Evolutionary conservation across 2,329 filamentous ascomycete genomes (phyloP).

Genomic region (Fusarium lateritium): DNA sequence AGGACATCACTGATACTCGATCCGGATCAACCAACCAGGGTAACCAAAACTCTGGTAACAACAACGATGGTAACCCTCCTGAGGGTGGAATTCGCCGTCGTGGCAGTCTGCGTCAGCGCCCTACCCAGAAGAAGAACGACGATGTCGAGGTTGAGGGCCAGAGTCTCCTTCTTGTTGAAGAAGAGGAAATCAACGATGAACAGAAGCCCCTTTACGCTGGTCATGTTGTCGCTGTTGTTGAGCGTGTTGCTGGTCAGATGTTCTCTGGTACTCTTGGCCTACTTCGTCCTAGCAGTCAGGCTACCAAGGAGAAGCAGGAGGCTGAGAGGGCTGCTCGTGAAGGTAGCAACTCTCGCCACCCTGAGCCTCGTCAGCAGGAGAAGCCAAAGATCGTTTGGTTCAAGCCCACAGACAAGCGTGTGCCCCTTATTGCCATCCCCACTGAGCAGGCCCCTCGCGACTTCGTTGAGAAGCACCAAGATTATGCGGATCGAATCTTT

Average conservation of each 20-base stretch:
- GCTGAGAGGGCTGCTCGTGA: conserved; percentile 94
- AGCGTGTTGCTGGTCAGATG: conserved; percentile 98
- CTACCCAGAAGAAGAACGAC: conserved; percentile 99
- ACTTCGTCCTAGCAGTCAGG: conserved; percentile 95
- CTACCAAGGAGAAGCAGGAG: conserved; percentile 99
- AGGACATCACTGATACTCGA: conserved; percentile 95
- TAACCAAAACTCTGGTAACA: conserved; percentile 73
- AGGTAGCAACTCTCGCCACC: conserved; percentile 77
- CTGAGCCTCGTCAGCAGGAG: conserved; percentile 86
- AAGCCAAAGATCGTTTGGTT: conserved; percentile 99
- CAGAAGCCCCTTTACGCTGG: conserved; percentile 98
- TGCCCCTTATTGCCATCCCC: conserved; percentile 96
- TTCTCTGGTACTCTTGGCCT: conserved; percentile 97
- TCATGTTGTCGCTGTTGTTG: conserved; percentile 96
- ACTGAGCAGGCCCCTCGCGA: conserved; percentile 97
- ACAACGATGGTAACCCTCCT: conserved; percentile 72
- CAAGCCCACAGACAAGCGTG: conserved; percentile 99
- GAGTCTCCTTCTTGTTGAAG: conserved; percentile 94
- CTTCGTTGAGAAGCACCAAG: conserved; percentile 98
- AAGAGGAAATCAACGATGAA: conserved; percentile 98
- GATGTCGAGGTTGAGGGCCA: conserved; percentile 99
- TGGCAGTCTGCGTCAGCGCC: conserved; percentile 94
- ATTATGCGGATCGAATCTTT: conserved; percentile 97
- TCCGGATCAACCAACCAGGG: conserved; percentile 81
- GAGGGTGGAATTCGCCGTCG: conserved; percentile 93